phyloP scores from a whole-genome alignment of 208 protist genomes.

The Leishmania amazonensis region DNA sequence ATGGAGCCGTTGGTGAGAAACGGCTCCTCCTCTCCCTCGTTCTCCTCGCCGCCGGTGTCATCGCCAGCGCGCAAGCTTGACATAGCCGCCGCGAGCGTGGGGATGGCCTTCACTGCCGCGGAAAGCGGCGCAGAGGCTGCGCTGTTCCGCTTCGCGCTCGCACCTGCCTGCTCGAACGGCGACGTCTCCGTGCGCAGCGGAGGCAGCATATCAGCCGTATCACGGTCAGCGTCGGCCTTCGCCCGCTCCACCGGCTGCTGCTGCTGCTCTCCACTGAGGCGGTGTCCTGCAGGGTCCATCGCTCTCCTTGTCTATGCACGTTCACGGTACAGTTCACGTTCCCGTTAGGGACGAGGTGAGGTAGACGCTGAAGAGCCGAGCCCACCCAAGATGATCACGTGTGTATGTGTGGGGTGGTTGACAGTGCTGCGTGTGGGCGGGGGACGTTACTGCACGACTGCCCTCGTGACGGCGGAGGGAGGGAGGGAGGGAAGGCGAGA shows the following conservation, averaged over 20 bases:
- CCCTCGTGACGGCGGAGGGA: background rate
- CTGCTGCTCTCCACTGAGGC: background rate
- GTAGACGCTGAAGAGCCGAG: no score
- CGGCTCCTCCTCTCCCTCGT: conserved; percentile 13
- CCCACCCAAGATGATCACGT: no score
- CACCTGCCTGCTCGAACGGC: background rate
- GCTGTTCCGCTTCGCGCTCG: background rate
- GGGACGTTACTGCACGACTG: background rate
- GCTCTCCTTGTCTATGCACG: background rate
- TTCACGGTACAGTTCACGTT: background rate
- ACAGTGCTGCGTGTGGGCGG: background rate
- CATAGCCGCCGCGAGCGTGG: conserved; percentile 2
- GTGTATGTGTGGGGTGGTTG: no score
- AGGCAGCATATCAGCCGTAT: no score
- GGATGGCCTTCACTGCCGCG: background rate
- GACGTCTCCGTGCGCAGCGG: background rate
- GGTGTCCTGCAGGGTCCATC: background rate
- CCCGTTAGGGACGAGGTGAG: background rate
- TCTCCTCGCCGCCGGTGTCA: background rate
- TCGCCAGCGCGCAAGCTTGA: background rate
- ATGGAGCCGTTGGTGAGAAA: conserved; percentile 52
- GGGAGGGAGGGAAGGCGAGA: background rate
- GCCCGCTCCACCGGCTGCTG: background rate
- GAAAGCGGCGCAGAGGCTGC: background rate
- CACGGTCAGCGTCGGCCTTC: background rate